Percentiles rank a stretch among this genome's conserved stretches.
Evolutionary conservation across 495 filamentous ascomycete genomes (phyloP).

Genomic region (Achaetomiella virescens): DNA sequence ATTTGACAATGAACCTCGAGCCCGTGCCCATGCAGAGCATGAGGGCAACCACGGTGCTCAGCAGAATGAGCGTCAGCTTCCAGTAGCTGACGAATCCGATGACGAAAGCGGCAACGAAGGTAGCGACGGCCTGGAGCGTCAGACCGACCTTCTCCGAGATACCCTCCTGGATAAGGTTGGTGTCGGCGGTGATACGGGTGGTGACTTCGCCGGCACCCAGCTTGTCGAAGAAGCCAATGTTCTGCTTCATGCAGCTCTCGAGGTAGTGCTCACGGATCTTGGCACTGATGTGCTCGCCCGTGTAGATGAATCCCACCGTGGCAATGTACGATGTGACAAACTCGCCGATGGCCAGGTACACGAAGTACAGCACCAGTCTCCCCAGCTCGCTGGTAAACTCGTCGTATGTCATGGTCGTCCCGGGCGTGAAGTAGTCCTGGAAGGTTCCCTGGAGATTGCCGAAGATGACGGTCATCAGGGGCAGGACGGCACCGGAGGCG

Average conservation of each 20-base stretch:
- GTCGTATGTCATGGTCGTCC: constrained; percentile 34
- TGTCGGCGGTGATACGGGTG: constrained; percentile 85
- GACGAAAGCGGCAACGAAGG: constrained; percentile 81
- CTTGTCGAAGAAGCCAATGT: constrained; percentile 90
- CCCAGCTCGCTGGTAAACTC: constrained; percentile 56
- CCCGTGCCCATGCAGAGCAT: constrained; percentile 65
- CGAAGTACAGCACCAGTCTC: constrained; percentile 73
- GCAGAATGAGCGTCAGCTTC: constrained; percentile 76
- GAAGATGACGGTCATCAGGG: constrained; percentile 84
- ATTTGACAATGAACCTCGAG: constrained; percentile 70
- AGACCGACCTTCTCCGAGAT: constrained; percentile 82
- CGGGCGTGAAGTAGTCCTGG: constrained; percentile 50
- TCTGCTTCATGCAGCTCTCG: constrained; percentile 75
- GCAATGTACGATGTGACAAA: constrained; percentile 75
- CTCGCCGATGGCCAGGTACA: constrained; percentile 84
- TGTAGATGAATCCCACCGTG: constrained; percentile 89
- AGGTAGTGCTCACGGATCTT: constrained; percentile 85
- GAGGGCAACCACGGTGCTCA: constrained; percentile 69
- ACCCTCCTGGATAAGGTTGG: constrained; percentile 81
- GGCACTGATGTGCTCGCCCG: constrained; percentile 78
- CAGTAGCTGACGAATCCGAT: constrained; percentile 83
- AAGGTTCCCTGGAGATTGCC: constrained; percentile 71
- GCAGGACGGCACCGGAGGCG: constrained; percentile 71
- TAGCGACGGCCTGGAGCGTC: constrained; percentile 65
- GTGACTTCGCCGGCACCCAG: constrained; percentile 89